phyloP scores from a whole-genome alignment of 208 protist genomes.

The Naegleria lovaniensis region DNA sequence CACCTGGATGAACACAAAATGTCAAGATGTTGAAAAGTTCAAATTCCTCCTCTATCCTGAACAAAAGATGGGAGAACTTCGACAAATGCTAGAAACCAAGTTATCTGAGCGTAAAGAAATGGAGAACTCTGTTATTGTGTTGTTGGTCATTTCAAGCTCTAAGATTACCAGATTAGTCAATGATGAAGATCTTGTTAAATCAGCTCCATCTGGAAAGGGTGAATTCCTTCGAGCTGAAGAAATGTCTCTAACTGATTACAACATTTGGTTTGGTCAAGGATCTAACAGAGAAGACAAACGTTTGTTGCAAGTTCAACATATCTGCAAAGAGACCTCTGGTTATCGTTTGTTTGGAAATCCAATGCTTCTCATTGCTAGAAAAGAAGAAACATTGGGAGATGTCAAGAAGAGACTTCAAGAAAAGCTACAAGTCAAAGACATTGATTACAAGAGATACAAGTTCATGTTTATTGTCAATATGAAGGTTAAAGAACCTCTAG shows the following conservation, averaged over 20 bases:
- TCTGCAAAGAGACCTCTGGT: neutral
- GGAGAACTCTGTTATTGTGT: neutral
- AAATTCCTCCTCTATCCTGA: neutral
- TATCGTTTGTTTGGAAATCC: slow-evolving; percentile 23
- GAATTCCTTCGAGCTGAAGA: neutral
- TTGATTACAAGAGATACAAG: slow-evolving; percentile 21
- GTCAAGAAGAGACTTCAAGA: neutral
- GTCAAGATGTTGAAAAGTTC: neutral
- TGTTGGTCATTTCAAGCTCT: neutral
- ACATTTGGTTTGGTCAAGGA: no score
- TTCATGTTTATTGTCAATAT: neutral
- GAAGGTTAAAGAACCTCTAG: neutral
- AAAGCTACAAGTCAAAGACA: slow-evolving; percentile 8
- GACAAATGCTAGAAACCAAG: neutral
- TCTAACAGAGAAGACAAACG: neutral
- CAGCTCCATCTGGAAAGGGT: neutral
- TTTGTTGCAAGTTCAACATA: neutral
- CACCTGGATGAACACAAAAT: neutral
- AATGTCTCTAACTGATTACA: neutral
- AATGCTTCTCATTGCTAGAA: neutral
- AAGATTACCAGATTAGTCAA: neutral
- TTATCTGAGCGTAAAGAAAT: neutral
- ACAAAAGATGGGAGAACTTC: neutral
- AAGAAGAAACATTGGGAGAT: neutral
- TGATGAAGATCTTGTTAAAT: neutral